A percentile compares a stretch with the other conserved stretches of the same genome.
Evolutionary conservation across 106 monocot species (phyloP).

Genomic region (Dendrobium nobile): DNA sequence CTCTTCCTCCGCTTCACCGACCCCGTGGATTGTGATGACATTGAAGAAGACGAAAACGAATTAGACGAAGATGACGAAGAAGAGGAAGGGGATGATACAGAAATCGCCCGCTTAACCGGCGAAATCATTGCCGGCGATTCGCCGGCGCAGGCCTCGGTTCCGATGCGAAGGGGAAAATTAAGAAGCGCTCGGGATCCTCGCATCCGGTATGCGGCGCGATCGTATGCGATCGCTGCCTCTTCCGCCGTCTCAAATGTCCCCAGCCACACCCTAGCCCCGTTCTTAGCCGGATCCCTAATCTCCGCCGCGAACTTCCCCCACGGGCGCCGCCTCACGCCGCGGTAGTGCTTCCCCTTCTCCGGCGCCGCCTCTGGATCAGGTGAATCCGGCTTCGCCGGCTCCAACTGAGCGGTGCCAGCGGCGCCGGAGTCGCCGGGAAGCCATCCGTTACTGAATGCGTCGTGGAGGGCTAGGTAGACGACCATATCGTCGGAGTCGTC

Average conservation of each 20-base stretch:
- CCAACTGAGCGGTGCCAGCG: background rate
- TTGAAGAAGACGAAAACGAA: background rate
- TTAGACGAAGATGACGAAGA: background rate
- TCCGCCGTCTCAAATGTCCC: conserved; percentile 39
- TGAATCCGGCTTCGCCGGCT: conserved; percentile 1
- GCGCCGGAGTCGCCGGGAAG: conserved; percentile 19
- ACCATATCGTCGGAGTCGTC: conserved; percentile 97
- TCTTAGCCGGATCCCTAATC: conserved; percentile 60
- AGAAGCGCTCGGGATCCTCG: conserved; percentile 16
- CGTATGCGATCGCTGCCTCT: conserved; percentile 23
- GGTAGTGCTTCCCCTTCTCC: conserved; percentile 37
- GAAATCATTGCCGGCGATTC: background rate
- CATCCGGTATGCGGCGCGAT: conserved; percentile 15
- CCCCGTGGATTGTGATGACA: background rate
- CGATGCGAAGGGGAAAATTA: conserved; percentile 16
- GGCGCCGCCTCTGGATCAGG: background rate
- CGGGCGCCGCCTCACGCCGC: conserved; percentile 52
- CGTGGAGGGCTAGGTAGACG: conserved; percentile 50
- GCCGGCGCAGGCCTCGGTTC: background rate
- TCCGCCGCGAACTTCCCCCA: conserved; percentile 36
- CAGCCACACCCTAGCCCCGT: conserved; percentile 64
- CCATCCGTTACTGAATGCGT: conserved; percentile 74
- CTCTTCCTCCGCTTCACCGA: conserved; percentile 16
- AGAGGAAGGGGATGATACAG: background rate
- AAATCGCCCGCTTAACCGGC: background rate